Evolutionary conservation across 257 asterid species (phyloP).

Genomic region (Coffea canephora): DNA sequence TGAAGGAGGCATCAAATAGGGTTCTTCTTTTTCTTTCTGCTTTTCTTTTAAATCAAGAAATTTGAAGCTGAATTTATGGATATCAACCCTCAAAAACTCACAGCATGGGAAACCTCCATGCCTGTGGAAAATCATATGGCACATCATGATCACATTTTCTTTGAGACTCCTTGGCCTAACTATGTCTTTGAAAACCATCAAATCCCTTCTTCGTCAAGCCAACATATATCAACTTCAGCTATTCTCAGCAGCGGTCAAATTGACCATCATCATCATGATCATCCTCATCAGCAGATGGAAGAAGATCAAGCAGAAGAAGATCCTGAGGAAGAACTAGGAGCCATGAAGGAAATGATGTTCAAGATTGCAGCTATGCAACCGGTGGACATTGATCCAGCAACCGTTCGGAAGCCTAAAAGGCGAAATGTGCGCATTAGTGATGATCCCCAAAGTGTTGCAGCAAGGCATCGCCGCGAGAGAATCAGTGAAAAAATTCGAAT

Average conservation of each 20-base stretch:
- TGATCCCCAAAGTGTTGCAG: constrained; percentile 92
- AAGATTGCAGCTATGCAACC: constrained; percentile 95
- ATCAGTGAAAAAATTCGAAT: constrained; percentile 79
- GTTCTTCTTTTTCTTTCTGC: background rate
- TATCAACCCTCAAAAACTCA: constrained; percentile 37
- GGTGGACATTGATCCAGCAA: constrained; percentile 78
- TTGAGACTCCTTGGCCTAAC: constrained; percentile 43
- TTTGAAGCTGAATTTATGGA: constrained; percentile 29
- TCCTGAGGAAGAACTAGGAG: constrained; percentile 62
- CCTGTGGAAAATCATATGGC: constrained; percentile 26
- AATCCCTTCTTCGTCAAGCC: constrained; percentile 20
- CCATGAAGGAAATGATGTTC: constrained; percentile 93
- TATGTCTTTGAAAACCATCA: constrained; percentile 22
- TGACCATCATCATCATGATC: constrained; percentile 1
- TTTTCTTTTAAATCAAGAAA: background rate
- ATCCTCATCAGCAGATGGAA: background rate
- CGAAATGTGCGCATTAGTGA: constrained; percentile 81
- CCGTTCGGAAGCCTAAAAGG: constrained; percentile 60
- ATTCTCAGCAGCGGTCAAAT: constrained; percentile 3
- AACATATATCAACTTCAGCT: constrained; percentile 7
- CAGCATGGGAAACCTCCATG: constrained; percentile 35
- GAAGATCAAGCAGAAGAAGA: constrained; percentile 24
- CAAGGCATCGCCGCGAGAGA: constrained; percentile 81
- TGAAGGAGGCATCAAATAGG: constrained; percentile 14
- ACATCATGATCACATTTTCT: constrained; percentile 16